Percentiles rank a stretch among this genome's conserved stretches.
Evolutionary conservation across 2,329 filamentous ascomycete genomes (phyloP).

Genomic region (Raffaelea ambrosiae): DNA sequence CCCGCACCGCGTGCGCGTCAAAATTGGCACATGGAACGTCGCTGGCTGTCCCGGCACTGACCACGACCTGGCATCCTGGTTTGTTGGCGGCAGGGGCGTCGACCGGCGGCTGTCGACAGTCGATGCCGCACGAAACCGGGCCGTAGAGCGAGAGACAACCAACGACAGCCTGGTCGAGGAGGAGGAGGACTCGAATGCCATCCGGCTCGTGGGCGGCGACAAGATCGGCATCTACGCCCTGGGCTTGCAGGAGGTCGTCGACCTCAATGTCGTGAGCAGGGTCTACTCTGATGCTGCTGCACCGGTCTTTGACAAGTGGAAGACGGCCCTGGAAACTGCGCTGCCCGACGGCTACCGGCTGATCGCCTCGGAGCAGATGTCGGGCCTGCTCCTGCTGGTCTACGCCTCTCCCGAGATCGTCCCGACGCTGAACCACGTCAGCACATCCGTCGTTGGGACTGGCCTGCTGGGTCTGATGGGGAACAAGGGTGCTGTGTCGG

Average conservation of each 20-base stretch:
- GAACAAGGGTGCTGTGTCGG: conserved; percentile 86
- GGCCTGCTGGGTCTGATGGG: conserved; percentile 89
- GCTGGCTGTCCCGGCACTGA: conserved; percentile 77
- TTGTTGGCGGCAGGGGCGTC: conserved; percentile 67
- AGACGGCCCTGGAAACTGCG: conserved; percentile 61
- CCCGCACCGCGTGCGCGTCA: conserved; percentile 67
- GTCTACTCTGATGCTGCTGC: conserved; percentile 63
- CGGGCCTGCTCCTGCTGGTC: conserved; percentile 74
- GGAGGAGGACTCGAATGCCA: conserved; percentile 17
- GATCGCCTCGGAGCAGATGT: conserved; percentile 74
- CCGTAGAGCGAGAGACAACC: conserved; percentile 29
- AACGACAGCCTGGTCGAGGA: conserved; percentile 34
- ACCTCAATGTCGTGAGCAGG: conserved; percentile 64
- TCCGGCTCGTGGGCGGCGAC: conserved; percentile 46
- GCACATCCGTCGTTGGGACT: conserved; percentile 76
- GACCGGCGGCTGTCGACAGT: conserved; percentile 53
- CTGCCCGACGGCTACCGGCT: conserved; percentile 70
- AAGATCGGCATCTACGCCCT: conserved; percentile 86
- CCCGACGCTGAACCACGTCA: conserved; percentile 69
- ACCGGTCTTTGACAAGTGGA: conserved; percentile 64
- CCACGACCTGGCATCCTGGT: conserved; percentile 83
- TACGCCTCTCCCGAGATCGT: conserved; percentile 75
- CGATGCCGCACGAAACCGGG: conserved; percentile 30
- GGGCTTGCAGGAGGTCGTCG: conserved; percentile 86
- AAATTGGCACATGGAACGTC: conserved; percentile 94